Evolutionary conservation across 179 eudicot genomes (phyloP), one percentile per base, ranked within the genome.

Genomic region (Beta lomatogona): DNA sequence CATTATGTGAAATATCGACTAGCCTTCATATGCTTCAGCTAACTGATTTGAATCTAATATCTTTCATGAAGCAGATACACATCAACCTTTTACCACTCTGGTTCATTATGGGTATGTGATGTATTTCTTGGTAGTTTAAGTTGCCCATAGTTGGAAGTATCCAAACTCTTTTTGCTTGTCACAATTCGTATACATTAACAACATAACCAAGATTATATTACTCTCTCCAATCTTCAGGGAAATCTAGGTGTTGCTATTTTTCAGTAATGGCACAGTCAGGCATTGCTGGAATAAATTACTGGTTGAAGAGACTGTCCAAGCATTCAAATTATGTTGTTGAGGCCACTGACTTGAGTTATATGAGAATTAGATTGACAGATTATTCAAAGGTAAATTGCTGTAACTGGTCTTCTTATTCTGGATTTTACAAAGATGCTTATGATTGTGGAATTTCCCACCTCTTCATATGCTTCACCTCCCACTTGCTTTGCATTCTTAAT

Each of bases 101-200:
- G 93, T 95, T 88, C 86, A 87, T 86, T 77, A 86, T 90, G 87
- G 99, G 99, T 95, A 90, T 83, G 91, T 64, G 77, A 58, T 70
- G 52, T 50, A 52, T 78, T 71, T 76, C 48, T 76, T 52, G 76
- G 22, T 25, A 10, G 71, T 15, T 48, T 63, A 12, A 13, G 13
- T 36, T 50, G 50, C 48, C 58, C 22, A 13, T 31, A 2, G 3
- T 18, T 48, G 45, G 78, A 57, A 36, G 14, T 14, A 15, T 64
- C 11, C 45, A 31, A 12, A 44, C 15, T 72, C 44, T 66, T 59
- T 76, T 45, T 45, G 6, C 73, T 36, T 14, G 12, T 76, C n/a
- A 18, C 15, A 61, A 36, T 18, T 6, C 44, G 19, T 71, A 50
- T 45, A 36, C 71, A 25, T 18, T 19, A 31, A 31, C 12, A 61